phyloP scores from a whole-genome alignment of 2,329 filamentous ascomycete genomes.

The Parastagonospora avenae region DNA sequence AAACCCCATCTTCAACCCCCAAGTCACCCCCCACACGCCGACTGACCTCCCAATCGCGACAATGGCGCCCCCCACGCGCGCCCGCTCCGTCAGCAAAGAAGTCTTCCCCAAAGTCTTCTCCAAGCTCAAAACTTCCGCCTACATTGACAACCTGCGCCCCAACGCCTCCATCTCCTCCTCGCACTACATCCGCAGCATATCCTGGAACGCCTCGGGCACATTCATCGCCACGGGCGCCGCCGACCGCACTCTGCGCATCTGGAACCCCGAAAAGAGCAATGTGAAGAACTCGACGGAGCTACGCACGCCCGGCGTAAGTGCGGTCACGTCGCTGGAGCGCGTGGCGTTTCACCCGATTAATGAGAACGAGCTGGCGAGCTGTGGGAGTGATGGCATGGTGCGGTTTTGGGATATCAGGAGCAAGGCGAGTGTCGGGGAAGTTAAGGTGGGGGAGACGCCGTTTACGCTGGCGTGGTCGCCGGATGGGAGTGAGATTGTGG shows the following conservation, averaged over 20 bases:
- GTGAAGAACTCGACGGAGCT: constrained; percentile 78
- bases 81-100: constrained; percentile 69
- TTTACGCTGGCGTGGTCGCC: constrained; percentile 77
- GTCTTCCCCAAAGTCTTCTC: constrained; percentile 71
- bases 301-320: constrained; percentile 61
- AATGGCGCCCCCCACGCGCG: constrained; percentile 50
- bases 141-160: constrained; percentile 54
- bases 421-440: constrained; percentile 71
- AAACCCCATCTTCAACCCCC: neutral
- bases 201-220: constrained; percentile 86
- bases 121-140: constrained; percentile 71
- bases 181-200: constrained; percentile 69
- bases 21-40: neutral
- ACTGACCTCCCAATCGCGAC: neutral
- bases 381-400: constrained; percentile 74
- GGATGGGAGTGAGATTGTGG: constrained; percentile 70
- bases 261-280: constrained; percentile 79
- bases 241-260: constrained; percentile 74
- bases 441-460: constrained; percentile 65
- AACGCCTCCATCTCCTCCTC: constrained; percentile 37
- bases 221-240: constrained; percentile 81
- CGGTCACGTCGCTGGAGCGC: constrained; percentile 63
- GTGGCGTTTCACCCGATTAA: constrained; percentile 78
- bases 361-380: constrained; percentile 77
- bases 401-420: constrained; percentile 82